Percentiles rank a stretch among this genome's conserved stretches.
phyloP scores from a whole-genome alignment of 1,284 basidiomycete genomes.

The Marasmius fiardii region DNA sequence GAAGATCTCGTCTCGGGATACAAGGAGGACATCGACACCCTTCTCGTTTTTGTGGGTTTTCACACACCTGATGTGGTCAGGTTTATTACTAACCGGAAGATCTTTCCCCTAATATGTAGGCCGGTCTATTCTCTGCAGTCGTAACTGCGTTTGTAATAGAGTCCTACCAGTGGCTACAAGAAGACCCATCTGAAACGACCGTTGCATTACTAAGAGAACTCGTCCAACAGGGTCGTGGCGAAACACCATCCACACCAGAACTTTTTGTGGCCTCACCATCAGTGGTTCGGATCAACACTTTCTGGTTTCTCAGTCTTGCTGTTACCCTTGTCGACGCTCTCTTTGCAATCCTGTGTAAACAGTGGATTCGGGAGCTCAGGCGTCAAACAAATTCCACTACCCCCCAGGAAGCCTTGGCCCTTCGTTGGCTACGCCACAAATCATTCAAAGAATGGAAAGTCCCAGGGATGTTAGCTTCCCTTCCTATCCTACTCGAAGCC shows the following conservation, averaged over 20 bases:
- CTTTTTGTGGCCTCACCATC: not conserved
- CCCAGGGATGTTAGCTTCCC: not conserved
- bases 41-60: not conserved
- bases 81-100: too few relatives aligned
- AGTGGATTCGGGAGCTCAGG: constrained; percentile 10
- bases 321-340: constrained; percentile 4
- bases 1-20: not conserved
- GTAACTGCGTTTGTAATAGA: not conserved
- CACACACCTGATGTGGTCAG: too few relatives aligned
- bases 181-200: not conserved
- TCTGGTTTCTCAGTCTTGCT: constrained; percentile 13
- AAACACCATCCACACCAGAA: too few relatives aligned
- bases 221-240: not conserved
- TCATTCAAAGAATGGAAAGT: constrained; percentile 3
- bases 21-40: not conserved
- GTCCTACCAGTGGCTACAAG: not conserved
- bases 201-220: not conserved
- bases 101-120: not conserved
- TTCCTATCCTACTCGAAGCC: constrained; percentile 8
- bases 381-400: not conserved
- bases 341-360: constrained; percentile 10
- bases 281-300: constrained; percentile 5
- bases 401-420: not conserved
- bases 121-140: not conserved
- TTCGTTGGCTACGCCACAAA: constrained; percentile 5